These are phyloP conservation scores for Boletus huronensis DNA, from an alignment of 768 basidiomycete genomes.

Conservation along the genomic window DNA sequence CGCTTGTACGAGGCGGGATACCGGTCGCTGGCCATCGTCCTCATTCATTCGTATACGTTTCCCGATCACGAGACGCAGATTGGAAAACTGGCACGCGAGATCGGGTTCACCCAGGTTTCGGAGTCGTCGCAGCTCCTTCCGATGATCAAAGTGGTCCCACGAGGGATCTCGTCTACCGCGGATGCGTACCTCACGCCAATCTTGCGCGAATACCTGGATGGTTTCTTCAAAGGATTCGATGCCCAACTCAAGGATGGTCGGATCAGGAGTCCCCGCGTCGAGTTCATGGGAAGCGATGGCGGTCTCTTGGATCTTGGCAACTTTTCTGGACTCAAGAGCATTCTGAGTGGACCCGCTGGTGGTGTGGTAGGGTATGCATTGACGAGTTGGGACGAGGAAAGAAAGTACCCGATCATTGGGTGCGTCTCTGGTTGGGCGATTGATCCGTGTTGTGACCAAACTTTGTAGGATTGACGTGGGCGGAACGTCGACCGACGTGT, in stretches of 20 bases:
- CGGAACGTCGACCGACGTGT: slow-evolving; percentile 94
- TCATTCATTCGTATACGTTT: slow-evolving; percentile 91
- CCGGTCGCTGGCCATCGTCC: slow-evolving; percentile 82
- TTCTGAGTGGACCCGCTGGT: slow-evolving; percentile 90
- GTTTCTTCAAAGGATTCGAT: slow-evolving; percentile 90
- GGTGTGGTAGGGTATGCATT: slow-evolving; percentile 94
- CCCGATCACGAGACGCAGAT: slow-evolving; percentile 79
- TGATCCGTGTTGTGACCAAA: not conserved
- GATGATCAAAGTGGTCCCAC: slow-evolving; percentile 95
- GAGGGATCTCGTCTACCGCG: slow-evolving; percentile 88
- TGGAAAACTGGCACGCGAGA: slow-evolving; percentile 64
- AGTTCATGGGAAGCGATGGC: slow-evolving; percentile 96
- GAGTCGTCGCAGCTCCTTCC: slow-evolving; percentile 84
- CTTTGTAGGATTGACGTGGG: slow-evolving; percentile 77
- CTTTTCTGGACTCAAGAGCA: slow-evolving; percentile 92
- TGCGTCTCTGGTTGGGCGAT: slow-evolving; percentile 21
- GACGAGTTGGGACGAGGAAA: slow-evolving; percentile 76
- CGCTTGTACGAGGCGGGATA: slow-evolving; percentile 77
- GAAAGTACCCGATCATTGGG: slow-evolving; percentile 80
- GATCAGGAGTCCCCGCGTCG: slow-evolving; percentile 65
- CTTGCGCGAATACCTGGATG: slow-evolving; percentile 77
- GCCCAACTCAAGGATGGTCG: slow-evolving; percentile 60
- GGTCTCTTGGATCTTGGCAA: slow-evolving; percentile 75
- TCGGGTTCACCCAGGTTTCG: slow-evolving; percentile 91
- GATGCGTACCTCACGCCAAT: slow-evolving; percentile 96